These are phyloP conservation scores for Blepharisma stoltei DNA, from an alignment of 73 alveolate genomes.

Conservation along the genomic window DNA sequence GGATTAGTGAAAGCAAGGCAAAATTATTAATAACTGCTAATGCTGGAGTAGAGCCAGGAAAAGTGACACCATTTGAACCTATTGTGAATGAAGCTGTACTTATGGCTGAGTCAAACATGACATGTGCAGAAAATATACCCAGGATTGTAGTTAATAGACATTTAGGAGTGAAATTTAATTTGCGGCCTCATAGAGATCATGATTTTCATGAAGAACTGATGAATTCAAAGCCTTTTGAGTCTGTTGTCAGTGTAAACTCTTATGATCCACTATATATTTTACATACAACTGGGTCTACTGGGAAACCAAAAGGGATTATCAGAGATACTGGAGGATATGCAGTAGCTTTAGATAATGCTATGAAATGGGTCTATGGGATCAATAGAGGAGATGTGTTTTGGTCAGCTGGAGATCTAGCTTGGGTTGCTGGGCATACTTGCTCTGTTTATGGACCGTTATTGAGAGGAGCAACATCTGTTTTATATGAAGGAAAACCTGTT, in stretches of 20 bases:
- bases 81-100: slow-evolving; percentile 87
- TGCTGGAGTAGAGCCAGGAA: slow-evolving; percentile 94
- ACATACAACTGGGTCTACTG: slow-evolving; percentile 99
- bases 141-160: too few species aligned
- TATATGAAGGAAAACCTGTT: slow-evolving; percentile 99
- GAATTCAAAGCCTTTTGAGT: neutral
- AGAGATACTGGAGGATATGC: slow-evolving; percentile 97
- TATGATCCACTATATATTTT: slow-evolving; percentile 91
- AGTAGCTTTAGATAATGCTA: slow-evolving; percentile 89
- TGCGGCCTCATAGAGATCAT: neutral
- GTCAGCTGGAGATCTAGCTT: slow-evolving; percentile 98
- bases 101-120: slow-evolving; percentile 43
- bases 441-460: slow-evolving; percentile 98
- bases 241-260: slow-evolving; percentile 55
- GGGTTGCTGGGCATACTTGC: slow-evolving; percentile 99
- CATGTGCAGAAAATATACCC: neutral
- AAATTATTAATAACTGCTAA: slow-evolving; percentile 86
- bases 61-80: slow-evolving; percentile 72
- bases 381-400: slow-evolving; percentile 84
- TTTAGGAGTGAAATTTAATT: too few species aligned
- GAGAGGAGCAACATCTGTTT: slow-evolving; percentile 93
- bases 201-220: neutral
- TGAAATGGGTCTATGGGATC: slow-evolving; percentile 90
- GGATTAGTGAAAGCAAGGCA: slow-evolving; percentile 90
- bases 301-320: slow-evolving; percentile 98